Percentiles rank a stretch among this genome's conserved stretches.
Evolutionary conservation across 495 filamentous ascomycete species (phyloP).

Genomic region (Hypoxylon subgilvum): DNA sequence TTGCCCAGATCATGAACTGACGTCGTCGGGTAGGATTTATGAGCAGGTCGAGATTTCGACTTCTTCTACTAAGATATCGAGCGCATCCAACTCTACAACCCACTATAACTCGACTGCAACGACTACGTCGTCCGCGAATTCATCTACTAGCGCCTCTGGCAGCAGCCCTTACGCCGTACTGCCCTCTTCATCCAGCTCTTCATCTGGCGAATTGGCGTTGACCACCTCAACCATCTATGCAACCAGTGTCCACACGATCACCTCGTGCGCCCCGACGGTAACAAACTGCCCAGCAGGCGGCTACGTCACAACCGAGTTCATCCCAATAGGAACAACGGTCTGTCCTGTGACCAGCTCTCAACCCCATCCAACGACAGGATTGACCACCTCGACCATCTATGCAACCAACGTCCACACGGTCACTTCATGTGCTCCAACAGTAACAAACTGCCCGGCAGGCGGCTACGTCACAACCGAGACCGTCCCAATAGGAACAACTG

Average conservation of each 20-base stretch:
- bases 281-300: constrained; percentile 58
- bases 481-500: constrained; percentile 41
- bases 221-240: constrained; percentile 33
- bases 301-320: constrained; percentile 31
- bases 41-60: constrained; percentile 46
- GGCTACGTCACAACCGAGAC: constrained; percentile 30
- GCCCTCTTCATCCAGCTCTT: too few relatives aligned
- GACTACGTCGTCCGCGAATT: constrained; percentile 1
- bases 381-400: constrained; percentile 40
- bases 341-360: constrained; percentile 43
- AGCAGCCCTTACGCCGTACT: too few relatives aligned
- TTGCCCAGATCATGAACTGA: too few relatives aligned
- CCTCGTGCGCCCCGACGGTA: constrained; percentile 64
- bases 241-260: constrained; percentile 56
- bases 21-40: too few relatives aligned
- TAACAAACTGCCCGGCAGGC: constrained; percentile 61
- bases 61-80: constrained; percentile 31
- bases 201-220: constrained; percentile 1
- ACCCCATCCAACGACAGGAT: constrained; percentile 14
- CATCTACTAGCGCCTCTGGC: neutral
- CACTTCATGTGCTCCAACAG: constrained; percentile 65
- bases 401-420: constrained; percentile 52
- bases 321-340: constrained; percentile 42
- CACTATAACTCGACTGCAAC: constrained; percentile 10
- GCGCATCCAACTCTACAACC: constrained; percentile 37